phyloP scores from a whole-genome alignment of 176 grass and related monocot genomes.

The Aegilops umbellulata region DNA sequence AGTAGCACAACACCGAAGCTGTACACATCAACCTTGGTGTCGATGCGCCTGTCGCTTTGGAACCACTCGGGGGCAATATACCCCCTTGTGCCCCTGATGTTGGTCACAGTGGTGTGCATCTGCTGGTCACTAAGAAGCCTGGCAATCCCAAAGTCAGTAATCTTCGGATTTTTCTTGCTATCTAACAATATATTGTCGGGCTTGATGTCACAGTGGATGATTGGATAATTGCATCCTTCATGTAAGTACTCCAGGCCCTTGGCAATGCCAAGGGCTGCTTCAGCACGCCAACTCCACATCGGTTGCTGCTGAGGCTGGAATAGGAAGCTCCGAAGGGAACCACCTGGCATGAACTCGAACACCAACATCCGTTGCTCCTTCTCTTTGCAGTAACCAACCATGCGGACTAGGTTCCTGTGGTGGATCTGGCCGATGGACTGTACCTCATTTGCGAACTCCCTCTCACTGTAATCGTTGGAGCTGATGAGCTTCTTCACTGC shows the following conservation, averaged over 20 bases:
- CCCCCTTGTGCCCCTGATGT: background rate
- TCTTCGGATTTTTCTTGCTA: background rate
- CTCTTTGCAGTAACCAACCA: too few species aligned
- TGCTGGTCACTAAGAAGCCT: background rate
- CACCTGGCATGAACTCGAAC: too few species aligned
- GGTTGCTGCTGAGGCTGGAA: too few species aligned
- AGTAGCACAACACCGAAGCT: background rate
- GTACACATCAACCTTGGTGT: conserved; percentile 12
- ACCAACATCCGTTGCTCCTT: too few species aligned
- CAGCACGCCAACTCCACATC: too few species aligned
- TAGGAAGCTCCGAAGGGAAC: too few species aligned
- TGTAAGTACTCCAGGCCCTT: background rate
- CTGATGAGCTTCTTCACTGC: too few species aligned
- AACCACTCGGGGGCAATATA: conserved; percentile 7
- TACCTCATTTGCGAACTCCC: too few species aligned
- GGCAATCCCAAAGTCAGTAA: background rate
- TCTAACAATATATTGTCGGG: conserved; percentile 9
- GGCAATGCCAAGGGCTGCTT: background rate
- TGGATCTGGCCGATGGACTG: too few species aligned
- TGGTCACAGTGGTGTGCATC: background rate
- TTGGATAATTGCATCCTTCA: background rate
- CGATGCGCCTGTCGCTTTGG: background rate
- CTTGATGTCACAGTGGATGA: conserved; percentile 1
- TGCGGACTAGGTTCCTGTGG: too few species aligned
- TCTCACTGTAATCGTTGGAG: too few species aligned